Evolutionary conservation across 768 basidiomycete species (phyloP).

Genomic region (Stropharia rugosoannulata): DNA sequence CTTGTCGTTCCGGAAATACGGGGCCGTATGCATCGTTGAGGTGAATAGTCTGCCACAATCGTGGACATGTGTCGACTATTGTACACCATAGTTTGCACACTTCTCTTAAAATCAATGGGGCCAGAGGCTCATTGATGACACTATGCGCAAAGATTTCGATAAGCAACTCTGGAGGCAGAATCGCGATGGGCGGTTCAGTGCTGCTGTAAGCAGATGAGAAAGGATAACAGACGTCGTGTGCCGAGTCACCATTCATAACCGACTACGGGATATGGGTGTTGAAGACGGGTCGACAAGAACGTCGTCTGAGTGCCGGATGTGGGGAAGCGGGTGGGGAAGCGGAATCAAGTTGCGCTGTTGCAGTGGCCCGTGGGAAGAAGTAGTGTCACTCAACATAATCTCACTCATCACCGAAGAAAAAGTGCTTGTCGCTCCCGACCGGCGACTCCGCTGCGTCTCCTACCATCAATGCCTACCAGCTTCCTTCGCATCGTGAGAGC

Average conservation of each 20-base stretch:
- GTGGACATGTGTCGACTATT: constrained; percentile 52
- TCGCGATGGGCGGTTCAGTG: constrained; percentile 20
- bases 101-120: constrained; percentile 45
- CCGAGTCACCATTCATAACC: background rate
- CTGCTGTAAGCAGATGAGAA: background rate
- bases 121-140: constrained; percentile 40
- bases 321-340: background rate
- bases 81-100: constrained; percentile 64
- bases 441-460: background rate
- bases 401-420: background rate
- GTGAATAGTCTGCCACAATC: constrained; percentile 58
- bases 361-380: constrained; percentile 6
- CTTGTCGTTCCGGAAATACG: constrained; percentile 44
- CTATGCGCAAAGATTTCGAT: constrained; percentile 57
- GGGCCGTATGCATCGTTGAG: constrained; percentile 42
- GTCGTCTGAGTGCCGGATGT: background rate
- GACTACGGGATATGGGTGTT: background rate
- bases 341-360: background rate
- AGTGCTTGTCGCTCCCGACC: background rate
- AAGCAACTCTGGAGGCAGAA: constrained; percentile 61
- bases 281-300: background rate
- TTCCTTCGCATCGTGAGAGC: too few species aligned
- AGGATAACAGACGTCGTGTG: background rate
- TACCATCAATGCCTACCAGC: too few species aligned
- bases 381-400: background rate